phyloP scores from a whole-genome alignment of 371 early-diverging fungal genomes.

The Mortierella sp. region DNA sequence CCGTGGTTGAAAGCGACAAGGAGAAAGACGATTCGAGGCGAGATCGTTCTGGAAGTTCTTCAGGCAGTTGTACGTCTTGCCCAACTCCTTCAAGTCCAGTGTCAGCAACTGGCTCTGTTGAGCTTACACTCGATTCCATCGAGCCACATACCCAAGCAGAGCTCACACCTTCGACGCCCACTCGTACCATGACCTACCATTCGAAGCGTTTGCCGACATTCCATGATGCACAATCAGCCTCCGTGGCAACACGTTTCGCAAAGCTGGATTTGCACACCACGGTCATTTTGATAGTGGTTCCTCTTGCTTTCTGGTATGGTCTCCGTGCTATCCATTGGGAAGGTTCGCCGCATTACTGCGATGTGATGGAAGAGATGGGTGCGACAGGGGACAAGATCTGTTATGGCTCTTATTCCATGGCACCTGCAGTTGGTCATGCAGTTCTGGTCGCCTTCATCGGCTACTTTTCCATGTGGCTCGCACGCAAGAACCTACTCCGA shows the following conservation, averaged over 20 bases:
- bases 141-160: not conserved
- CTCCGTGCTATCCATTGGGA: conserved; percentile 42
- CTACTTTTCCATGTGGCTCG: conserved; percentile 27
- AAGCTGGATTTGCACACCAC: conserved; percentile 24
- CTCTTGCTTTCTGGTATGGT: conserved; percentile 31
- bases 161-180: not conserved
- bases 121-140: not conserved
- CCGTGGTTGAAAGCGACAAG: not conserved
- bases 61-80: not conserved
- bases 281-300: conserved; percentile 24
- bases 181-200: conserved; percentile 31
- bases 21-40: not conserved
- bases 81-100: not conserved
- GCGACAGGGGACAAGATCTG: conserved; percentile 25
- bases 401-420: conserved; percentile 30
- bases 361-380: conserved; percentile 27
- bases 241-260: conserved; percentile 19
- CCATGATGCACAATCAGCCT: conserved; percentile 29
- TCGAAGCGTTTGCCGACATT: conserved; percentile 39
- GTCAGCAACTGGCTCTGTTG: conserved; percentile 14
- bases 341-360: conserved; percentile 20
- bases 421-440: conserved; percentile 19
- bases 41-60: conserved; percentile 3
- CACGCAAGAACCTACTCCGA: conserved; percentile 24
- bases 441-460: conserved; percentile 19